These are phyloP conservation scores for Nepenthes gracilis DNA, from an alignment of 148 eudicot species.

Conservation along the genomic window DNA sequence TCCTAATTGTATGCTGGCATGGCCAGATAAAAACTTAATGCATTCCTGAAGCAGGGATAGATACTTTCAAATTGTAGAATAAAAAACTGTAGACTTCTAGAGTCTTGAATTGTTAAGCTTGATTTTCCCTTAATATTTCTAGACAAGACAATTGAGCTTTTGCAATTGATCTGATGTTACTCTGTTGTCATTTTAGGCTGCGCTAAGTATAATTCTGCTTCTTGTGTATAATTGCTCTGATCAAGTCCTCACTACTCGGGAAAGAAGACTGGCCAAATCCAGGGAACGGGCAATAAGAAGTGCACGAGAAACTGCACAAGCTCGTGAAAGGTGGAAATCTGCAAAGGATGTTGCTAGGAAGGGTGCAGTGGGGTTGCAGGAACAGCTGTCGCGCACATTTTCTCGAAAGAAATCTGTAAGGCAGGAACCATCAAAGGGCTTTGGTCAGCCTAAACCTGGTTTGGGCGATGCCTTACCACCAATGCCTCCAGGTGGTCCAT, in stretches of 20 bases:
- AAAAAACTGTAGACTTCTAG: no score
- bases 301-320: slow-evolving; percentile 82
- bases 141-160: not conserved
- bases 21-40: no score
- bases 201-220: slow-evolving; percentile 44
- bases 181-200: slow-evolving; percentile 32
- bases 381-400: slow-evolving; percentile 65
- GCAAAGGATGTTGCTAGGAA: slow-evolving; percentile 61
- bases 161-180: not conserved
- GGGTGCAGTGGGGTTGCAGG: slow-evolving; percentile 36
- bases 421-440: slow-evolving; percentile 14
- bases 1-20: no score
- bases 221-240: slow-evolving; percentile 80
- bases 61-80: no score
- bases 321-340: slow-evolving; percentile 66
- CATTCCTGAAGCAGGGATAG: no score
- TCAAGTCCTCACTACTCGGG: slow-evolving; percentile 64
- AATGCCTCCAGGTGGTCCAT: slow-evolving; percentile 1
- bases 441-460: slow-evolving; percentile 11
- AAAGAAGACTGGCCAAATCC: slow-evolving; percentile 61
- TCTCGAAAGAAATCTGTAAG: slow-evolving; percentile 33
- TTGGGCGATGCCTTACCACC: slow-evolving; percentile 7
- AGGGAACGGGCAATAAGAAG: slow-evolving; percentile 71
- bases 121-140: no score
- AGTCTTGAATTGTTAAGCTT: no score